A percentile compares a stretch with the other conserved stretches of the same genome.
Conservation (phyloP, 768 basidiomycete species). For the Leccinum aurantiacum region DNA sequence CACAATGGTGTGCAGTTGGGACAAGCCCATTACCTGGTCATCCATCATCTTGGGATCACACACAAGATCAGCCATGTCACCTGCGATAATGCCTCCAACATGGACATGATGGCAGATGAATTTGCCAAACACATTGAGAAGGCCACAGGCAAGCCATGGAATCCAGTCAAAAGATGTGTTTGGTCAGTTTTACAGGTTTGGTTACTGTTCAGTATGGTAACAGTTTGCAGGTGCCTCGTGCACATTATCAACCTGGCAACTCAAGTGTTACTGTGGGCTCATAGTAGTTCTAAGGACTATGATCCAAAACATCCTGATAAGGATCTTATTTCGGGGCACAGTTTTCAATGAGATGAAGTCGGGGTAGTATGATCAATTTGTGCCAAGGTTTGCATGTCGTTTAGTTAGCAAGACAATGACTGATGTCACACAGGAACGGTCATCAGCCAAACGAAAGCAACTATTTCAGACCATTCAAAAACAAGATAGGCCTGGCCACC, state of each 20-base stretch:
- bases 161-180: not conserved
- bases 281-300: not conserved
- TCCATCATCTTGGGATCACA: not conserved
- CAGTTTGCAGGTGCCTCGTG: not conserved
- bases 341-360: not conserved
- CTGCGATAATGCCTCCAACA: not conserved
- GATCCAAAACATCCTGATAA: not conserved
- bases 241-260: slow-evolving; percentile 4
- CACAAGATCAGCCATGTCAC: not conserved
- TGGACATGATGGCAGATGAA: not conserved
- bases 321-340: not conserved
- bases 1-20: not conserved
- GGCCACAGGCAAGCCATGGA: not conserved
- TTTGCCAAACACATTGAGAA: not conserved
- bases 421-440: not conserved
- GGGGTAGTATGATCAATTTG: not conserved
- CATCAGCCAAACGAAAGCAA: not conserved
- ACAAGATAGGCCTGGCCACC: not conserved
- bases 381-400: not conserved
- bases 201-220: not conserved
- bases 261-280: not conserved
- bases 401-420: too few relatives aligned
- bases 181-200: not conserved
- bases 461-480: not conserved
- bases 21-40: not conserved